phyloP scores from a whole-genome alignment of 805 yeast genomes.

The Lipomyces yamanashiensis region DNA sequence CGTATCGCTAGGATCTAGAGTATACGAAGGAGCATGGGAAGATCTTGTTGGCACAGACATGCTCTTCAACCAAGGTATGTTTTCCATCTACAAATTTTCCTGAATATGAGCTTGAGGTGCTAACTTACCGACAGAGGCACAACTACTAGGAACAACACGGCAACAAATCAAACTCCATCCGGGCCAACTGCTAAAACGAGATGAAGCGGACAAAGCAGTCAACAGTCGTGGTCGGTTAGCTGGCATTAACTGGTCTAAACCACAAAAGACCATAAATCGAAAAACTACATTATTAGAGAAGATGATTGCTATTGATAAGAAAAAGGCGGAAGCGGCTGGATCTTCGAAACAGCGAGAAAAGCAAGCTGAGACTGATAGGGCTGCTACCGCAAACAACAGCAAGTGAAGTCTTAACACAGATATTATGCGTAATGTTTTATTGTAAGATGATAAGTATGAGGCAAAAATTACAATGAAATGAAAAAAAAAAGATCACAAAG shows the following conservation, averaged over 20 bases:
- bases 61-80: constrained; percentile 29
- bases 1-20: constrained; percentile 27
- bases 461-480: neutral
- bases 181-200: constrained; percentile 25
- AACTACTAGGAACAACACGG: constrained; percentile 25
- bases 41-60: constrained; percentile 32
- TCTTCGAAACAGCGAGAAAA: too few species aligned
- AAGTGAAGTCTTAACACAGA: neutral
- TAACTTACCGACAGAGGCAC: constrained; percentile 11
- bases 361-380: neutral
- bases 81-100: neutral
- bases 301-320: constrained; percentile 20
- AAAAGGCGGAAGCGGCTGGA: neutral
- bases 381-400: neutral
- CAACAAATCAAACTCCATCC: constrained; percentile 25
- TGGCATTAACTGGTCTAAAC: constrained; percentile 27
- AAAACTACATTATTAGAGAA: constrained; percentile 22
- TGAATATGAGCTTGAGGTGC: neutral
- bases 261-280: constrained; percentile 7
- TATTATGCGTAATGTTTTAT: neutral
- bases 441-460: neutral
- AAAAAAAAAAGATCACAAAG: neutral
- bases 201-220: neutral
- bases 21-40: constrained; percentile 36
- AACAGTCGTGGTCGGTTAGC: constrained; percentile 14